Conservation (phyloP, 352 stramenopile species). For the Pilasporangium apinafurcum region DNA sequence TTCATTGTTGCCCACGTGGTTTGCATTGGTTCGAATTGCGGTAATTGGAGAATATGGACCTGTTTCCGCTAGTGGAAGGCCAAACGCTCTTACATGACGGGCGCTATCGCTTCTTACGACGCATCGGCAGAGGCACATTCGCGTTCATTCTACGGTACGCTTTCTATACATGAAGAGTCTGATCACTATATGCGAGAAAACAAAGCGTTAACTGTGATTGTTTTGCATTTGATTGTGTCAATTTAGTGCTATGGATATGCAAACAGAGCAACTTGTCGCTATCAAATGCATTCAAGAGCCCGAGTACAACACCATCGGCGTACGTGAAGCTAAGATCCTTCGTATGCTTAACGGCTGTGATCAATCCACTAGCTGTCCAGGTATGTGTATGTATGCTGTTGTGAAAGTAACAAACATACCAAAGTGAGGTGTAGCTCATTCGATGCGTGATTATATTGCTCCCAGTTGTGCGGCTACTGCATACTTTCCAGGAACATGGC, state of each 20-base stretch:
- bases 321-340: constrained; percentile 51
- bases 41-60: constrained; percentile 4
- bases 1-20: too few relatives aligned
- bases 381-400: constrained; percentile 8
- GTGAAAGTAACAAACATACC: too few relatives aligned
- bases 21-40: too few relatives aligned
- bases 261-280: constrained; percentile 32
- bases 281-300: constrained; percentile 59
- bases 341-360: constrained; percentile 30
- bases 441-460: background rate
- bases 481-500: constrained; percentile 44
- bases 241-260: constrained; percentile 41
- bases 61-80: constrained; percentile 54
- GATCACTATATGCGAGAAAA: too few relatives aligned
- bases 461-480: constrained; percentile 42
- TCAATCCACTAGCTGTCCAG: constrained; percentile 22
- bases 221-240: background rate
- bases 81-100: constrained; percentile 53
- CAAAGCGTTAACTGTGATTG: too few relatives aligned
- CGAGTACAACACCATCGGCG: constrained; percentile 43
- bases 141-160: constrained; percentile 58
- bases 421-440: background rate
- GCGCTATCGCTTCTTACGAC: constrained; percentile 68
- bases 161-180: too few relatives aligned
- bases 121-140: constrained; percentile 67